Percentiles rank a stretch among this genome's conserved stretches.
These are phyloP conservation scores for Hydnomerulius pinastri DNA, from an alignment of 768 basidiomycete genomes.

Conservation along the genomic window DNA sequence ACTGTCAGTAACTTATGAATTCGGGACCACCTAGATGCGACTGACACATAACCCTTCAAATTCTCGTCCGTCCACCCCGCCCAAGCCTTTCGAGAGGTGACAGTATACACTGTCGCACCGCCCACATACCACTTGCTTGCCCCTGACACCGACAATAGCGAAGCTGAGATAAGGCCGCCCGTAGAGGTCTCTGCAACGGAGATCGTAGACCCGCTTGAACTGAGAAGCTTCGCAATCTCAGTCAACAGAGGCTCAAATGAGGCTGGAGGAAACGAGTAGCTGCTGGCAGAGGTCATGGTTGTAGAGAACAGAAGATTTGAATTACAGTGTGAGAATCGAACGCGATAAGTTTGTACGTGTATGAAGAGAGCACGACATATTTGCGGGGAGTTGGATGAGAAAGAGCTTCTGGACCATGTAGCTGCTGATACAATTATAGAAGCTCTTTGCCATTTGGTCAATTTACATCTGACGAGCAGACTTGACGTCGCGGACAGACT, in stretches of 20 bases:
- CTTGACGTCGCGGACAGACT: too few relatives aligned
- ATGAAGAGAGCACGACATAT: neutral
- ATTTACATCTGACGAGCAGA: too few relatives aligned
- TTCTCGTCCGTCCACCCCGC: constrained; percentile 22
- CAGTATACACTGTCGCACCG: constrained; percentile 21
- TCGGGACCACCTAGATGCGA: neutral
- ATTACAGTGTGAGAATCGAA: neutral
- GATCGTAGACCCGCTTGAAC: constrained; percentile 11
- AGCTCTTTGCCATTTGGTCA: too few relatives aligned
- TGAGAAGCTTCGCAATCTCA: constrained; percentile 17
- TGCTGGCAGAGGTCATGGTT: neutral
- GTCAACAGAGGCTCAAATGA: constrained; percentile 12
- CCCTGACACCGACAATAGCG: constrained; percentile 18
- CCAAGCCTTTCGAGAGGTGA: constrained; percentile 13
- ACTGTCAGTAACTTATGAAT: neutral
- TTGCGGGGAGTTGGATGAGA: too few relatives aligned
- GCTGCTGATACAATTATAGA: too few relatives aligned
- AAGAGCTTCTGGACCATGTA: too few relatives aligned
- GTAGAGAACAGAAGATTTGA: neutral
- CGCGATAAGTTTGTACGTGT: neutral
- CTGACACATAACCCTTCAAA: constrained; percentile 14
- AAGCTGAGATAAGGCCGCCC: constrained; percentile 22
- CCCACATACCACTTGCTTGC: constrained; percentile 19
- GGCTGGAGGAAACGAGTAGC: constrained; percentile 16
- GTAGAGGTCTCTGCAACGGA: constrained; percentile 22